phyloP scores from a whole-genome alignment of 345 rosid species.

The Erodium maritimum region DNA sequence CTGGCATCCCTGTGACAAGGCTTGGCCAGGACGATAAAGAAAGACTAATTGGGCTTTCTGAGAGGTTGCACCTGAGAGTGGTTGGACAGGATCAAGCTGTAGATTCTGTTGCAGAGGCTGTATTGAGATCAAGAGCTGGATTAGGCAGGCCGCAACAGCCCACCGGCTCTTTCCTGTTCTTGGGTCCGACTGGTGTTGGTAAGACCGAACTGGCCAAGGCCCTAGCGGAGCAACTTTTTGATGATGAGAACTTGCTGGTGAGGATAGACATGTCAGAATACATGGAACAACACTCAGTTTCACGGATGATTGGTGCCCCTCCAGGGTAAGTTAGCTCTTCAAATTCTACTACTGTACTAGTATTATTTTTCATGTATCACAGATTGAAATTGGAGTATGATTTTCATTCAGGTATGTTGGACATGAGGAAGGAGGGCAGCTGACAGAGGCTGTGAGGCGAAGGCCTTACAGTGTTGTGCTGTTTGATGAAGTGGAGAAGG shows the following conservation, averaged over 20 bases:
- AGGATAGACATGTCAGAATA: conserved; percentile 87
- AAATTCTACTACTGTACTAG: too few species aligned
- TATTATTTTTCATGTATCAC: neutral
- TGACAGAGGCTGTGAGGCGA: conserved; percentile 85
- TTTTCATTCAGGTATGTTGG: conserved; percentile 55
- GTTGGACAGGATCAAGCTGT: conserved; percentile 87
- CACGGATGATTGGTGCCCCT: conserved; percentile 78
- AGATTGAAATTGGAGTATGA: neutral
- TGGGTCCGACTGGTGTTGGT: conserved; percentile 96
- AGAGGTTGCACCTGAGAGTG: conserved; percentile 67
- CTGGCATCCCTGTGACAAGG: conserved; percentile 83
- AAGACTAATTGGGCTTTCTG: conserved; percentile 65
- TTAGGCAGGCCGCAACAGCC: conserved; percentile 94
- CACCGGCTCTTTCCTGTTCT: conserved; percentile 78
- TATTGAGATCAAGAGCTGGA: conserved; percentile 77
- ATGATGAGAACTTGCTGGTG: conserved; percentile 62
- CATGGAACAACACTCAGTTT: conserved; percentile 77
- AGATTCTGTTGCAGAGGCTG: conserved; percentile 69
- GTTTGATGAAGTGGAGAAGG: conserved; percentile 92
- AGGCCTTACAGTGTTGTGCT: conserved; percentile 73
- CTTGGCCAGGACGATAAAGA: conserved; percentile 84
- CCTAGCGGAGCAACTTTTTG: conserved; percentile 86
- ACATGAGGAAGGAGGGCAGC: conserved; percentile 92
- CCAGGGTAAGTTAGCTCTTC: conserved; percentile 47
- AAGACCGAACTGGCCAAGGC: conserved; percentile 91